Base-by-base conservation (phyloP, 257 asterid genomes). In the Ilex asprella region DNA sequence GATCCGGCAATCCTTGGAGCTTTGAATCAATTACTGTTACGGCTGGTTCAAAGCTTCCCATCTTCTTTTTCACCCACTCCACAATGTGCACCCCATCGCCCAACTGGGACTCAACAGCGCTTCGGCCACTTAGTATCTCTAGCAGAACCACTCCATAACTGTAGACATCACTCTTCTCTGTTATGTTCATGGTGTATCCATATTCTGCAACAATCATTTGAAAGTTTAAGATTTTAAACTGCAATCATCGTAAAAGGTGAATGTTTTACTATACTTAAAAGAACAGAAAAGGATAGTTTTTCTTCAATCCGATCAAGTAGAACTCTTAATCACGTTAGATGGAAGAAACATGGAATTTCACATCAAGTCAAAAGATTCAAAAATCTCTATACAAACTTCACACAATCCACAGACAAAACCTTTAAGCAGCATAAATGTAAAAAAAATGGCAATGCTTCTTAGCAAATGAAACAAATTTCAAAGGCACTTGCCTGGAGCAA, bases 21-120 rank as follows among this genome's bases (percentile, higher is more conserved):
- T 86, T 86, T 11, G 84, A 39, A 39, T 91, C 96, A 9, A 91
- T 86, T 55, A 91, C 63, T 2, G 94, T 70, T 30, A 77, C 71
- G 30, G 95, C 95, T 21, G 98, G 98, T 65, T 91, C 98, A 52
- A 67, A 91, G 88, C 98, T 88, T 67, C 94, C 98, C 96, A 91
- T 91, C 73, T 88, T 91, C 89, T 78, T 88, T 86, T 79, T 86
- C 59, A 91, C 96, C 98, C 98, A 88, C 73, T 91, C 98, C 16
- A 88, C 98, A 0, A 91, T 86, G 78, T 91, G 98, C 31, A 82
- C 81, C 7, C 96, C 95, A 31, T 91, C 92, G 6, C 92, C 98
- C 21, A 79, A 70, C 60, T 88, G 96, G 30, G 94, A 74, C 47
- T 84, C 95, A 3, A 91, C 87, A 0, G 95, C 96, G 2, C 97